These are phyloP conservation scores for Arabis hirsuta DNA, from an alignment of 345 rosid genomes.

Conservation along the genomic window DNA sequence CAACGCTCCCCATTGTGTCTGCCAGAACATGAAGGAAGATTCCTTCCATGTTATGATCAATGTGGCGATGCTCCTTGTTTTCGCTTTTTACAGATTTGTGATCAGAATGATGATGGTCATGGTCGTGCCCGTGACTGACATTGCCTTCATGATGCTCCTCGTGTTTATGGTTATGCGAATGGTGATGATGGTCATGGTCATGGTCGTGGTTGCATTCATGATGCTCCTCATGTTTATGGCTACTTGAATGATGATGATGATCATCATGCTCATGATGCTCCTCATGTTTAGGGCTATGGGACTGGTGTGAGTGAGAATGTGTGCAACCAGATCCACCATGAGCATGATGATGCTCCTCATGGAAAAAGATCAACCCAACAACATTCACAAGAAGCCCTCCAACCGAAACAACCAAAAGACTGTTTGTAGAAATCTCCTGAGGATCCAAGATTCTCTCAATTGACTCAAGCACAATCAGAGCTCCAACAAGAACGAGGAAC, in stretches of 20 bases:
- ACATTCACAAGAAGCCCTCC: conserved; percentile 92
- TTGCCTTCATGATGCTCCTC: conserved; percentile 15
- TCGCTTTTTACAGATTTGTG: conserved; percentile 12
- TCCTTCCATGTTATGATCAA: conserved; percentile 99
- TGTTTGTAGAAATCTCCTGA: conserved; percentile 86
- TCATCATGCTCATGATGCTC: conserved; percentile 47
- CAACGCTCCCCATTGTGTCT: conserved; percentile 97
- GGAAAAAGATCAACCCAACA: conserved; percentile 89
- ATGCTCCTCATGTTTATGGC: conserved; percentile 46
- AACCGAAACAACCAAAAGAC: conserved; percentile 81
- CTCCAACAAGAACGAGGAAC: conserved; percentile 86
- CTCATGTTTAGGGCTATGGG: conserved; percentile 48
- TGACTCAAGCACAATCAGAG: conserved; percentile 87
- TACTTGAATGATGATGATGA: conserved; percentile 43
- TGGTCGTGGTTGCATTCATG: conserved; percentile 36
- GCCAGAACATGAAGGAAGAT: conserved; percentile 94
- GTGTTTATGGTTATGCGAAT: background rate
- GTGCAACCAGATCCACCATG: conserved; percentile 88
- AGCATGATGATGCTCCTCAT: conserved; percentile 99
- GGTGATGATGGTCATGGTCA: conserved; percentile 9
- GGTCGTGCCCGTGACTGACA: conserved; percentile 27
- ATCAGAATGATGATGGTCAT: conserved; percentile 35
- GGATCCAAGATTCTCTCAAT: conserved; percentile 97
- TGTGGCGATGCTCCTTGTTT: conserved; percentile 57
- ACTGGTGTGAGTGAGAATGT: conserved; percentile 62